These are phyloP conservation scores for Hapsidospora chrysogenum DNA, from an alignment of 495 filamentous ascomycete genomes.

Conservation along the genomic window DNA sequence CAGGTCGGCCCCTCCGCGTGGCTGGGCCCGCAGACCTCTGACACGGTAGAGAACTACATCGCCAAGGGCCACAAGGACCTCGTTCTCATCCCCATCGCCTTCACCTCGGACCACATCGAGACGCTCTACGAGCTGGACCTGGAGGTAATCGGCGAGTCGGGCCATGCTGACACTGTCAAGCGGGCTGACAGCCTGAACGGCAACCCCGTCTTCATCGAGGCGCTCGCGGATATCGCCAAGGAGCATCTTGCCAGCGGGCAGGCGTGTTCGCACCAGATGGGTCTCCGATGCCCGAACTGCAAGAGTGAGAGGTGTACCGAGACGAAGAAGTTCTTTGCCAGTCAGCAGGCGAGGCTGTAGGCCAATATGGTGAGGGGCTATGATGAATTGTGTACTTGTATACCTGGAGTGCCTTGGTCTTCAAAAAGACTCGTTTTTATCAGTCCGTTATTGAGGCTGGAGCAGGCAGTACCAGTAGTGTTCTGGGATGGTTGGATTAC, in stretches of 20 bases:
- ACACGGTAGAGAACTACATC: conserved; percentile 76
- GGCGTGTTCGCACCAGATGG: conserved; percentile 68
- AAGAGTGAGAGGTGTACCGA: conserved; percentile 77
- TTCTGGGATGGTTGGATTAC: too few species aligned
- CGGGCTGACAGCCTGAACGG: conserved; percentile 88
- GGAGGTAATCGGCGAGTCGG: conserved; percentile 85
- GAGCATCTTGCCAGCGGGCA: conserved; percentile 53
- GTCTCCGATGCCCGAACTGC: conserved; percentile 83
- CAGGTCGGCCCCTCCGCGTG: conserved; percentile 92
- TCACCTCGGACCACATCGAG: conserved; percentile 97
- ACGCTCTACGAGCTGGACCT: conserved; percentile 90
- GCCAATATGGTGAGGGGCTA: too few species aligned
- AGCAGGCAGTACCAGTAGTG: too few species aligned
- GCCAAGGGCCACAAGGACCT: conserved; percentile 83
- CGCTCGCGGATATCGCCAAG: conserved; percentile 73
- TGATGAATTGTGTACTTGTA: too few species aligned
- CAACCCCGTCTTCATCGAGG: conserved; percentile 78
- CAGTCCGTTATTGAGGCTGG: too few species aligned
- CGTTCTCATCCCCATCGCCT: conserved; percentile 87
- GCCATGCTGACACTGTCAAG: conserved; percentile 64
- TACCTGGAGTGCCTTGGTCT: too few species aligned
- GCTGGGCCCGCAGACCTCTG: conserved; percentile 85
- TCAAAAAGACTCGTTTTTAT: too few species aligned
- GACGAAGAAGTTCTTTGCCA: conserved; percentile 86
- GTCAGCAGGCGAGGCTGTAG: conserved; percentile 25